A percentile compares a stretch with the other conserved stretches of the same genome.
These are phyloP conservation scores for Plasmodium fragile DNA, from an alignment of 169 alveolate species.

Conservation along the genomic window DNA sequence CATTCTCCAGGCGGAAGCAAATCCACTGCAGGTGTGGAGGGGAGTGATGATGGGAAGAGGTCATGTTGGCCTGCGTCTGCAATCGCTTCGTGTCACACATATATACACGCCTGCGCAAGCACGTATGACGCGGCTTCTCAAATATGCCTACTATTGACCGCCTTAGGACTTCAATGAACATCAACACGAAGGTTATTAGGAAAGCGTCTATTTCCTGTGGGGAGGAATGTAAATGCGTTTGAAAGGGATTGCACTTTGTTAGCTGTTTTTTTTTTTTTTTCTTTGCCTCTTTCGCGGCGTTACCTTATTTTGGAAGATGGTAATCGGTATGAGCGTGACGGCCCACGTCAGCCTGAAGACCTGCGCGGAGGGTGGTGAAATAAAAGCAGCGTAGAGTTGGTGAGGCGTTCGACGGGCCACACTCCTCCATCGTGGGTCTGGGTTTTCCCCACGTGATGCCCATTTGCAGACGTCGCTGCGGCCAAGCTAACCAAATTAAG, in stretches of 20 bases:
- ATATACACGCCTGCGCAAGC: background rate
- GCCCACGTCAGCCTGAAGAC: constrained; percentile 88
- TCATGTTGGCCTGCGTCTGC: background rate
- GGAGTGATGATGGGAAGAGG: background rate
- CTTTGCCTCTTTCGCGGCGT: background rate
- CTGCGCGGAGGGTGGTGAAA: constrained; percentile 16
- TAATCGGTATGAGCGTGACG: constrained; percentile 84
- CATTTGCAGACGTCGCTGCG: background rate
- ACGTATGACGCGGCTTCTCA: background rate
- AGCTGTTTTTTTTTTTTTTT: background rate
- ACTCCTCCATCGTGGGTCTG: background rate
- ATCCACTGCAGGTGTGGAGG: constrained; percentile 87
- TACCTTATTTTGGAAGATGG: constrained; percentile 76
- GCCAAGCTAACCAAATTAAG: constrained; percentile 59
- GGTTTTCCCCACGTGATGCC: background rate
- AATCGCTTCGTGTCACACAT: background rate
- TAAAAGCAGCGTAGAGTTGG: background rate
- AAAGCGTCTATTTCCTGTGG: constrained; percentile 52
- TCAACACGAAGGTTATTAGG: constrained; percentile 45
- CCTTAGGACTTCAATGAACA: constrained; percentile 63
- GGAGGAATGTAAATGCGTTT: background rate
- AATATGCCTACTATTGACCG: constrained; percentile 56
- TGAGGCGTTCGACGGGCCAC: background rate
- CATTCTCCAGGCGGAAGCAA: constrained; percentile 88
- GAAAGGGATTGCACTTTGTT: background rate